Base-by-base conservation (phyloP, 2,329 filamentous ascomycete genomes). In the Aspergillus arachidicola region DNA sequence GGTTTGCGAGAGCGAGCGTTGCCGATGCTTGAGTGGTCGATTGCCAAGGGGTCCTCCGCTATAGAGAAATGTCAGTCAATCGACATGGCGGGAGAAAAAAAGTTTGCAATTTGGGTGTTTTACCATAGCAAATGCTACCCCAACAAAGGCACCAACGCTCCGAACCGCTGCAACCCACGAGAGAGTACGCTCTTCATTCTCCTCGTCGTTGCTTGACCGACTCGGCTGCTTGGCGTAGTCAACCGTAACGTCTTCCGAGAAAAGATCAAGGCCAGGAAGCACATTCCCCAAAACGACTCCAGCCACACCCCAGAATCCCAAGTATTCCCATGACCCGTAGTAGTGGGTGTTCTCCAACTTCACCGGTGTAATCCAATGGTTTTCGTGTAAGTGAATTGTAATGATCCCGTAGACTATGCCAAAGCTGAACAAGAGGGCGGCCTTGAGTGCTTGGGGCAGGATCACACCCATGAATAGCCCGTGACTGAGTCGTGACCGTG, bases 1-100 rank as follows among this genome's bases (percentile, higher is more conserved):
- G 94, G 75, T 98, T 98, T 23, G 91, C 92, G 64, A 98, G 87
- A 26, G 93, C 92, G 56, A 99, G 88, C 1, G 94, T 95, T 30
- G 96, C 79, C 1, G 94, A 96, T 23, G 96, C 89, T 78, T 99
- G 95, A n/a, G 97, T 87, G 1, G 93, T 95, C 10, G 94, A 97
- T 71, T 94, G 87, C 95, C 95, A 99, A 1, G 93, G 91, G 11
- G 97, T 86, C 77, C 91, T 92, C 68, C 95, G 90, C 92, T 96
- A 71, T 55, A 55, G 55, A 68, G 64, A 69, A 64, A 59, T 60
- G 62, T 66, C 32, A 68, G 64, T 64, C 62, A 68, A 48, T 28
- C 14, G 14, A 28, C 19, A 23, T 26, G 12, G 7, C 19, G 23
- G 11, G n/a, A n/a, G n/a, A 41, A 32, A 41, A 32, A 56, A 51